These are phyloP conservation scores for Alternaria postmessia DNA, from an alignment of 2,329 filamentous ascomycete species.

Conservation along the genomic window DNA sequence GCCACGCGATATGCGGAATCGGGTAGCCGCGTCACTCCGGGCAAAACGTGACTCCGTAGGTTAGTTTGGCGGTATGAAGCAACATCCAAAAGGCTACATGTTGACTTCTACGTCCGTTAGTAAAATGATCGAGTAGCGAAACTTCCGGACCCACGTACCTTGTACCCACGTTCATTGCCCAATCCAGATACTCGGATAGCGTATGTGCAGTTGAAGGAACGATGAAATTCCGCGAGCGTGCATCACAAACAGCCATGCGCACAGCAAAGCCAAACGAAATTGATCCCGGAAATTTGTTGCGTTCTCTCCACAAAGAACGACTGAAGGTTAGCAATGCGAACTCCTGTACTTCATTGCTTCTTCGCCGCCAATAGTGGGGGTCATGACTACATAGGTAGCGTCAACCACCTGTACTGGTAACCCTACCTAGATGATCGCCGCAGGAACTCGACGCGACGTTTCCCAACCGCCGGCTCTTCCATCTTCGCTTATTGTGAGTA, in stretches of 20 bases:
- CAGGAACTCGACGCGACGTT: background rate
- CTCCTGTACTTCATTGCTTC: background rate
- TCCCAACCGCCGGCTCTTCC: background rate
- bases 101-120: background rate
- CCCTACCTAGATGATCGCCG: background rate
- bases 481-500: background rate
- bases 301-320: background rate
- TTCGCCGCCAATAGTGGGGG: background rate
- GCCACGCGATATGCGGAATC: background rate
- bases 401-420: background rate
- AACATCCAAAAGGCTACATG: background rate
- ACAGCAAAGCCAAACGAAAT: background rate
- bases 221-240: background rate
- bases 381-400: background rate
- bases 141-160: no score
- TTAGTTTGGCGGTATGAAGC: background rate
- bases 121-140: background rate
- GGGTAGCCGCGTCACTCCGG: background rate
- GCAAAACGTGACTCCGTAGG: background rate
- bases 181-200: no score
- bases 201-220: background rate
- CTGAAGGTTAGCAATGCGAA: background rate
- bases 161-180: no score
- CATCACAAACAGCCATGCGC: background rate
- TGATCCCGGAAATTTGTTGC: background rate